Percentiles rank a stretch among this genome's conserved stretches.
Evolutionary conservation across 2,329 filamentous ascomycete species (phyloP).

Genomic region (Ophiostoma sp.): DNA sequence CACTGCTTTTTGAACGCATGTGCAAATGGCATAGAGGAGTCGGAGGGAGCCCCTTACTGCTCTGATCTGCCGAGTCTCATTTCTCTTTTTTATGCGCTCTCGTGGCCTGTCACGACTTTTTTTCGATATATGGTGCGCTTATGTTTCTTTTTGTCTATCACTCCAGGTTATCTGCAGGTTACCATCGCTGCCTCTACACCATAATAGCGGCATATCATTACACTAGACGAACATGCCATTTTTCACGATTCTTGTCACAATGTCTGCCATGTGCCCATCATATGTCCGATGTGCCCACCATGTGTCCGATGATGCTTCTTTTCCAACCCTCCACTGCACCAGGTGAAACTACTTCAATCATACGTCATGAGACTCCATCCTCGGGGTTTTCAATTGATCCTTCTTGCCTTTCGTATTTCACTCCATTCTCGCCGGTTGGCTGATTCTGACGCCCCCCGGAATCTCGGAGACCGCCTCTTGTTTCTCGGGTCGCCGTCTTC

Average conservation of each 20-base stretch:
- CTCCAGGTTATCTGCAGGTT: not conserved
- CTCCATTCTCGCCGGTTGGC: not conserved
- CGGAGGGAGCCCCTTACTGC: conserved; percentile 12
- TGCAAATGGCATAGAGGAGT: conserved; percentile 25
- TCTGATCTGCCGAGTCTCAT: not conserved
- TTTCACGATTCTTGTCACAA: not conserved
- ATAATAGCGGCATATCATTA: not conserved
- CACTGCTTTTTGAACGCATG: conserved; percentile 4
- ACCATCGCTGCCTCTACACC: conserved; percentile 10
- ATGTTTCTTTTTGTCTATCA: not conserved
- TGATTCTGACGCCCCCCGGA: not conserved
- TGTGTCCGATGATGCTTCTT: not conserved
- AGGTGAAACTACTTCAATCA: not conserved
- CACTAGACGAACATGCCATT: not conserved
- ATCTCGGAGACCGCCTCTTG: conserved; percentile 10
- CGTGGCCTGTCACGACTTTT: conserved; percentile 8
- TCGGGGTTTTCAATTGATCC: not conserved
- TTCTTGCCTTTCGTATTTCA: not conserved
- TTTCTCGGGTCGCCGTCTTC: not conserved
- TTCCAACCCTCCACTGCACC: not conserved
- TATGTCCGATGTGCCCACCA: not conserved
- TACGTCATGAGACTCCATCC: not conserved
- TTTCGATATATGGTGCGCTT: conserved; percentile 10
- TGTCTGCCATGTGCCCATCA: not conserved
- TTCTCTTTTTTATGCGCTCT: not conserved